Evolutionary conservation across 1,139 yeast species (phyloP), one percentile per base, ranked within the genome.

Genomic region (Taphrina confusa): DNA sequence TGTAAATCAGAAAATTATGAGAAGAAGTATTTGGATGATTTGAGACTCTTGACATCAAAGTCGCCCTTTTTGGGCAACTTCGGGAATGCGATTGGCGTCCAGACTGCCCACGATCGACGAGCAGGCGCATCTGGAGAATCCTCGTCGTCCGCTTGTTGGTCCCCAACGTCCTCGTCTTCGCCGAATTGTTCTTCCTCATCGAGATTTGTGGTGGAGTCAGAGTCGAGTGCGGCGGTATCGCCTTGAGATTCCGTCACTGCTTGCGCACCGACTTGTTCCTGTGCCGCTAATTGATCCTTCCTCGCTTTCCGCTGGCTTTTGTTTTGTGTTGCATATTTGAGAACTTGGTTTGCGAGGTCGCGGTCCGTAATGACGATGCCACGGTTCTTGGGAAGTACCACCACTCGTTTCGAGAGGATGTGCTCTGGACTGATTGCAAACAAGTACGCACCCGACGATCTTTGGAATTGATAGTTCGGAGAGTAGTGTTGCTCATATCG

Each of bases 21-120:
- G 74, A 92, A 92, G 78, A 92, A 92, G 73, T 92, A 92, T 52
- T 80, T 79, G 63, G 96, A 87, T 51, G 84, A 80, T 68, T 80
- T 80, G 59, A 92, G 85, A 63, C 80, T 80, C 49, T 76, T 74
- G 45, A 92, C 95, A 70, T 91, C 95, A 69, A 91, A 88, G 31
- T 83, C 84, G 49, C 97, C 98, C 72, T 82, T 86, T 57, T 79
- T 75, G 12, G 97, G 97, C 44, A 90, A 81, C 0, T 77, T 79
- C 0, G 96, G 95, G 67, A 91, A 78, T 56, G 72, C 74, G 65
- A 91, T 76, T 6, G 55, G 44, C 12, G 39, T 36, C 45, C 45
- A 33, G 23, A 45, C 50, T 4, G 42, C 44, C 60, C 47, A 33
- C 3, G 37, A 34, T 18, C 25, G 47, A 16, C 28, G 33, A 16